phyloP scores from a whole-genome alignment of 768 basidiomycete genomes.

The Suillus sp. region DNA sequence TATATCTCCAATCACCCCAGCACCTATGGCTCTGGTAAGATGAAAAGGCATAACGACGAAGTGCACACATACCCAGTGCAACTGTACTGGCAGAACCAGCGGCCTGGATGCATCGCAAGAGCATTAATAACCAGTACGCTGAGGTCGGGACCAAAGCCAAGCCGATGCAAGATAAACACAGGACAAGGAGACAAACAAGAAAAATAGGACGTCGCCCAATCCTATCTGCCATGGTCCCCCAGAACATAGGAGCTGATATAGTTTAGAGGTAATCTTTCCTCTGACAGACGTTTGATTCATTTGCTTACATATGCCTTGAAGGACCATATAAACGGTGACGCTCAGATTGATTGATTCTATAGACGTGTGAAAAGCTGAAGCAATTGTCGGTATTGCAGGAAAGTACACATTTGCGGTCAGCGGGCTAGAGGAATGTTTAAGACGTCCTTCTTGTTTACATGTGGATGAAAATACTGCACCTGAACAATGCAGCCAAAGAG shows the following conservation, averaged over 20 bases:
- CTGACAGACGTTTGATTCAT: background rate
- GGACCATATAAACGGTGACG: constrained; percentile 62
- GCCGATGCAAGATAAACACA: constrained; percentile 66
- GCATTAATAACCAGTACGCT: constrained; percentile 77
- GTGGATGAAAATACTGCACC: constrained; percentile 36
- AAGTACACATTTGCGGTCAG: constrained; percentile 79
- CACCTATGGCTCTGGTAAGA: constrained; percentile 41
- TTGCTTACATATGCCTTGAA: constrained; percentile 47
- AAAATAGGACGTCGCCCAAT: constrained; percentile 66
- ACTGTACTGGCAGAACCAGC: constrained; percentile 79
- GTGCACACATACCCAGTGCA: constrained; percentile 54
- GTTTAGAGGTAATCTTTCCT: background rate
- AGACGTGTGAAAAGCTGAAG: constrained; percentile 58
- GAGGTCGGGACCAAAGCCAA: constrained; percentile 54
- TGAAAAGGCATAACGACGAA: background rate
- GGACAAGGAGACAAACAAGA: constrained; percentile 61
- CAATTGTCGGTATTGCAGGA: constrained; percentile 73
- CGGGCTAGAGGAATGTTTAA: constrained; percentile 44
- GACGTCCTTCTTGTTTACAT: background rate
- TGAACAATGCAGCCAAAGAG: constrained; percentile 62
- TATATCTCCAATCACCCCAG: constrained; percentile 81
- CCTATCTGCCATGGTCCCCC: constrained; percentile 66
- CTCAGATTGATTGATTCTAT: constrained; percentile 78
- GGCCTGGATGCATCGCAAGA: constrained; percentile 81
- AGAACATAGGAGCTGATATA: constrained; percentile 54